phyloP scores from a whole-genome alignment of 2,329 filamentous ascomycete genomes.

The Mariannaea sp. region DNA sequence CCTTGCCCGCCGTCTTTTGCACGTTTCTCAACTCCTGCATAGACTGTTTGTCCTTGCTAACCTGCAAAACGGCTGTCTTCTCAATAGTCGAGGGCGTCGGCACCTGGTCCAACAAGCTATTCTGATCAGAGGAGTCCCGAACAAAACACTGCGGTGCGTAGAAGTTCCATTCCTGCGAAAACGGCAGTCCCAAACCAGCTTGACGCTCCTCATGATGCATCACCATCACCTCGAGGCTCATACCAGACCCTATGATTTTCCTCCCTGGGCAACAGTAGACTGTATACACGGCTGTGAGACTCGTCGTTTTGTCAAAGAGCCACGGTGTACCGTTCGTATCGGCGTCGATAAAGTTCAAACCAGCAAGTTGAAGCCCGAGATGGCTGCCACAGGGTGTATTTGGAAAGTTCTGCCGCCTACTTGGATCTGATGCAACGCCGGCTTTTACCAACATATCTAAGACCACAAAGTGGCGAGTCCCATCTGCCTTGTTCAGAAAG shows the following conservation, averaged over 20 bases:
- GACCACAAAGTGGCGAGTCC: neutral
- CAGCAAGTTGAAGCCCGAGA: neutral
- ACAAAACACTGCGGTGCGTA: constrained; percentile 20
- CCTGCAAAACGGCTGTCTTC: neutral
- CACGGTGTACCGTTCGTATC: constrained; percentile 9
- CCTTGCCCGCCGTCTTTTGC: neutral
- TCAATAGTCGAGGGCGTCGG: constrained; percentile 13
- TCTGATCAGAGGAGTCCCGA: constrained; percentile 3
- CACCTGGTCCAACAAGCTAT: constrained; percentile 8
- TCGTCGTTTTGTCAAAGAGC: constrained; percentile 13
- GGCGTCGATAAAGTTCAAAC: neutral
- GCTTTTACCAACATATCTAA: neutral
- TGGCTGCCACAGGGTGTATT: neutral
- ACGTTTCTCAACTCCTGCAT: neutral
- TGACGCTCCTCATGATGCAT: constrained; percentile 34
- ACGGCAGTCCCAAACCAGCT: constrained; percentile 25
- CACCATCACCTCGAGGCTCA: constrained; percentile 32
- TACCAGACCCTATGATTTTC: constrained; percentile 30
- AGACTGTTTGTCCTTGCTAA: neutral
- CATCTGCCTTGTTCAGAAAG: neutral
- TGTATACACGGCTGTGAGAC: constrained; percentile 23
- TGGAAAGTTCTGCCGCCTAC: constrained; percentile 9
- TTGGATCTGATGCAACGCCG: neutral
- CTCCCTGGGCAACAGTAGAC: constrained; percentile 21
- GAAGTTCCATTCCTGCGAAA: constrained; percentile 21